These are phyloP conservation scores for Diversispora eburnea DNA, from an alignment of 192 early-diverging fungal genomes.

Conservation along the genomic window DNA sequence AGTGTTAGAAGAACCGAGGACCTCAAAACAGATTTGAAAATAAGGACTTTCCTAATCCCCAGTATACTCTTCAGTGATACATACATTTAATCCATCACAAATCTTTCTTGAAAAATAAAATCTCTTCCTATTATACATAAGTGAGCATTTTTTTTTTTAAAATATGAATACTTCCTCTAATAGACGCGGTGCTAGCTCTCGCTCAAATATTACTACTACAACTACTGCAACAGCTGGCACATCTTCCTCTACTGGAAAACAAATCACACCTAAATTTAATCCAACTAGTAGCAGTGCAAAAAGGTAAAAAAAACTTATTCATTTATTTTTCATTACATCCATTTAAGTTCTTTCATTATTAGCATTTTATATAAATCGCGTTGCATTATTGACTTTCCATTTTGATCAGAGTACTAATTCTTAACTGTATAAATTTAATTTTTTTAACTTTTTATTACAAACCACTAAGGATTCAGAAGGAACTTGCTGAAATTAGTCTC, in stretches of 20 bases:
- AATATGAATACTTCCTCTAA: slow-evolving; percentile 15
- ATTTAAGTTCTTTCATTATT: background rate
- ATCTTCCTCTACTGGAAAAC: slow-evolving; percentile 2
- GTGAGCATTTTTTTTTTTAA: background rate
- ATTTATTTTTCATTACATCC: background rate
- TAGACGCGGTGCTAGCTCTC: slow-evolving; percentile 23
- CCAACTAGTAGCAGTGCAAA: slow-evolving; percentile 28
- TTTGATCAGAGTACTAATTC: background rate
- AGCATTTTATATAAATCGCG: background rate
- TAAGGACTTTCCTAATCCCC: background rate
- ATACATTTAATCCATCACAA: background rate
- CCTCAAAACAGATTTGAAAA: background rate
- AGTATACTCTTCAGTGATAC: background rate
- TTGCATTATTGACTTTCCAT: slow-evolving; percentile 4
- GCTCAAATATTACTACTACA: slow-evolving; percentile 18
- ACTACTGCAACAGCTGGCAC: slow-evolving; percentile 9
- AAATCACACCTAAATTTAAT: background rate
- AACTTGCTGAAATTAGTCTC: slow-evolving; percentile 93
- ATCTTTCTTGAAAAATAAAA: background rate
- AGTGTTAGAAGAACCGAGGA: background rate
- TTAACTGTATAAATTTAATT: background rate
- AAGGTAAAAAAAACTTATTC: slow-evolving; percentile 18
- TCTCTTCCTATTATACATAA: background rate
- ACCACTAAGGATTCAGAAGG: slow-evolving; percentile 81
- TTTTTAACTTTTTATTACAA: slow-evolving; percentile 5